phyloP scores from a whole-genome alignment of 306 rosid genomes.

The Dalbergia cochinchinensis region DNA sequence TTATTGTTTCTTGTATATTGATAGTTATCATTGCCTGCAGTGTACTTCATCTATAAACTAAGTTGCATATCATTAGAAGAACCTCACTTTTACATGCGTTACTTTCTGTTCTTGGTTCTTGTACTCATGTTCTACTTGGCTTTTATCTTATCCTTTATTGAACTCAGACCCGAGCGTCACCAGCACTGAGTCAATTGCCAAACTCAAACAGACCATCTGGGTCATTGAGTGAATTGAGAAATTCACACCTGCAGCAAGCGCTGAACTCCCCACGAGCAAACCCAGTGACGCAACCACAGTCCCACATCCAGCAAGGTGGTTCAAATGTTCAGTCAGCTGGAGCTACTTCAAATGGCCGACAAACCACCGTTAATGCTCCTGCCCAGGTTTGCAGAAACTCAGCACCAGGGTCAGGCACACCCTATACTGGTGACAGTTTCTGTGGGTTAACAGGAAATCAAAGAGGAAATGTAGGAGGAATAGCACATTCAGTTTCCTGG shows the following conservation, averaged over 20 bases:
- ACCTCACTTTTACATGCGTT: conserved; percentile 9
- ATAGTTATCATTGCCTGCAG: conserved; percentile 1
- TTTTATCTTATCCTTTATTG: conserved; percentile 35
- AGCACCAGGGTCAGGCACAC: conserved; percentile 40
- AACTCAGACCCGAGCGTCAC: conserved; percentile 63
- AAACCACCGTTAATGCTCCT: conserved; percentile 43
- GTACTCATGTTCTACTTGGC: conserved; percentile 2
- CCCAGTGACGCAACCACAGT: conserved; percentile 37
- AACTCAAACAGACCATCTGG: conserved; percentile 40
- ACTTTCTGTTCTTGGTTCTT: conserved; percentile 29
- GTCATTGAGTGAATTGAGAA: conserved; percentile 44
- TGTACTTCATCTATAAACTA: not conserved
- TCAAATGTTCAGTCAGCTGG: conserved; percentile 48
- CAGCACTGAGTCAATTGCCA: conserved; percentile 51
- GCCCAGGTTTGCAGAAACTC: conserved; percentile 55
- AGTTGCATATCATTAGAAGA: conserved; percentile 33
- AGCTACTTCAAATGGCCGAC: conserved; percentile 51
- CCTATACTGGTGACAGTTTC: conserved; percentile 50
- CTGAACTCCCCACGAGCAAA: conserved; percentile 47
- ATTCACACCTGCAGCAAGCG: conserved; percentile 72
- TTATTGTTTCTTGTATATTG: conserved; percentile 4
- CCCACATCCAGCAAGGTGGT: conserved; percentile 56
- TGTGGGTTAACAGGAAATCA: conserved; percentile 52
- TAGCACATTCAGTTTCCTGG: conserved; percentile 53
- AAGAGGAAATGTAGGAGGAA: conserved; percentile 56